These are phyloP conservation scores for Trichosporon inkin DNA, from an alignment of 1,284 basidiomycete genomes.

Conservation along the genomic window DNA sequence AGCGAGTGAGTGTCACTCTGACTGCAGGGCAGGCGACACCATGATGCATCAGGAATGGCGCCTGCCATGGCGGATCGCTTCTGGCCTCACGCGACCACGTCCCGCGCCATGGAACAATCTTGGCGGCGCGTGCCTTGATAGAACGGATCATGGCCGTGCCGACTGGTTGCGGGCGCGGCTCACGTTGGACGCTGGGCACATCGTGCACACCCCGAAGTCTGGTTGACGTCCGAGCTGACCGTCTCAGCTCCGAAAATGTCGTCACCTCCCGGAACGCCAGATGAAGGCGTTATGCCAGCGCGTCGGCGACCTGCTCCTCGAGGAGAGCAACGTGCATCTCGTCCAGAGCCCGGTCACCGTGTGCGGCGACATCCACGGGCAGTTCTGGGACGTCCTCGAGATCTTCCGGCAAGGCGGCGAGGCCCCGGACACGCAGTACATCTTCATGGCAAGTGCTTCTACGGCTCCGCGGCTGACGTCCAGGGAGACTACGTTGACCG, in stretches of 20 bases:
- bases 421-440: conserved; percentile 85
- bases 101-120: not conserved
- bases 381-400: conserved; percentile 93
- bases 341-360: conserved; percentile 87
- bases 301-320: conserved; percentile 78
- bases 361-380: conserved; percentile 91
- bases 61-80: not conserved
- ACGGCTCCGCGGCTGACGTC: not conserved
- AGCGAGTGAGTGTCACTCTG: conserved; percentile 16
- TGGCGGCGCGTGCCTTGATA: not conserved
- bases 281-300: conserved; percentile 86
- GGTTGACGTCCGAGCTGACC: not conserved
- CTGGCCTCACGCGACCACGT: not conserved
- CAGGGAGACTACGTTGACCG: conserved; percentile 97
- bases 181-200: not conserved
- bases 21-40: not conserved
- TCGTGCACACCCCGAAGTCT: not conserved
- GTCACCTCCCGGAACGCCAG: conserved; percentile 80
- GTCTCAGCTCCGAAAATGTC: conserved; percentile 68
- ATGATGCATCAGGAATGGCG: not conserved
- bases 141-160: not conserved
- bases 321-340: conserved; percentile 93
- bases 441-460: conserved; percentile 67
- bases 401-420: conserved; percentile 83
- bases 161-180: not conserved